A percentile compares a stretch with the other conserved stretches of the same genome.
Conservation (phyloP, 2,329 filamentous ascomycete species). For the Periconia sp. region DNA sequence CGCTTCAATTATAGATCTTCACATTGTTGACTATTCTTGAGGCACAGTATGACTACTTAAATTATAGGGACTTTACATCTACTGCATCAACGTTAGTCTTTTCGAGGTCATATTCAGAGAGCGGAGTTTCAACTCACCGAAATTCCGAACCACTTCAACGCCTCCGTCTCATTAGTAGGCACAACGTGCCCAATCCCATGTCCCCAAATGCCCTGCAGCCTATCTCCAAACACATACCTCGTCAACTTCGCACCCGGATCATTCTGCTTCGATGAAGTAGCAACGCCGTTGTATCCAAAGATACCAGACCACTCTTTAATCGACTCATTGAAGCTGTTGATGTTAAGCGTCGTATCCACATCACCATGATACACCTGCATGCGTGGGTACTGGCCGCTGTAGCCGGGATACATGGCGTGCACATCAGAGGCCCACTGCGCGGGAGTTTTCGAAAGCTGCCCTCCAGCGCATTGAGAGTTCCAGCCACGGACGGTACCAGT, state of each 20-base stretch:
- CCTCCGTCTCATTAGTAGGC: constrained; percentile 11
- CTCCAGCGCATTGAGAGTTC: constrained; percentile 55
- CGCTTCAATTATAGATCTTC: too few relatives aligned
- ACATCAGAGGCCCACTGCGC: constrained; percentile 14
- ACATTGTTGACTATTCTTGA: too few relatives aligned
- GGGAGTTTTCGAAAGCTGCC: constrained; percentile 46
- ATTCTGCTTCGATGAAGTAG: constrained; percentile 17
- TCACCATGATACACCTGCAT: constrained; percentile 40
- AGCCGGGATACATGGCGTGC: constrained; percentile 32
- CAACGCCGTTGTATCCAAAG: constrained; percentile 11
- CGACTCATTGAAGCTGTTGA: constrained; percentile 18
- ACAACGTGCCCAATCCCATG: constrained; percentile 21
- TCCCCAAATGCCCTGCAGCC: constrained; percentile 2
- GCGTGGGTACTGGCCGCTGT: constrained; percentile 33
- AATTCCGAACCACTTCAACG: constrained; percentile 21
- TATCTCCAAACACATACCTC: constrained; percentile 9
- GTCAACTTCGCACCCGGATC: constrained; percentile 16
- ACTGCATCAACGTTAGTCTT: too few relatives aligned
- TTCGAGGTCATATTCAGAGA: too few relatives aligned
- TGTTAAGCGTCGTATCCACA: constrained; percentile 29
- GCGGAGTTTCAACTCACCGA: too few relatives aligned
- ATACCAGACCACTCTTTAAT: constrained; percentile 22
- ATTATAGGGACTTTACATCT: too few relatives aligned
- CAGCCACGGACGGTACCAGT: constrained; percentile 7
- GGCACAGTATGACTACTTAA: too few relatives aligned